These are phyloP conservation scores for Colletotrichum musicola DNA, from an alignment of 2,329 filamentous ascomycete genomes.

Conservation along the genomic window DNA sequence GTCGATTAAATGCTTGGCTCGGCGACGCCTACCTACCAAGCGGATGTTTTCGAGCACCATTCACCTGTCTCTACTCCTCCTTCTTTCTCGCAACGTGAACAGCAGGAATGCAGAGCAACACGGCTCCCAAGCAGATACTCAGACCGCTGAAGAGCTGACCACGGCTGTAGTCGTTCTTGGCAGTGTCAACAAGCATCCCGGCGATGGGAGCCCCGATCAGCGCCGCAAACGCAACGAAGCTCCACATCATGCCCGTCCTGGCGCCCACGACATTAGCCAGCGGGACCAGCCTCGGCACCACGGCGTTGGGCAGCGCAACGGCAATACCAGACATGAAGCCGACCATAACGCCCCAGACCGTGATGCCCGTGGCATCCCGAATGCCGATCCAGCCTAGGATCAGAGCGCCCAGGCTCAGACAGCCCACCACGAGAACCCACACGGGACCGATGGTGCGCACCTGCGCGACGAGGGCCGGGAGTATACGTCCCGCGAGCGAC, in stretches of 20 bases:
- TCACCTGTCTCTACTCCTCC: neutral
- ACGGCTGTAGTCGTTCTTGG: neutral
- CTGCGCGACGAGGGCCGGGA: constrained; percentile 20
- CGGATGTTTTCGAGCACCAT: too few species aligned
- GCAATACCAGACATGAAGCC: constrained; percentile 24
- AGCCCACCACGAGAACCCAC: neutral
- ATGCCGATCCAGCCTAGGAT: constrained; percentile 6
- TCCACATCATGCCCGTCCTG: constrained; percentile 23
- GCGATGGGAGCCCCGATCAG: constrained; percentile 24
- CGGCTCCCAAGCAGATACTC: neutral
- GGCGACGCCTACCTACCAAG: too few species aligned
- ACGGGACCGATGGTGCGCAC: constrained; percentile 16
- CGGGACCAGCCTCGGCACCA: constrained; percentile 3
- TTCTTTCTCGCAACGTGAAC: neutral
- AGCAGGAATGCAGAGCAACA: neutral
- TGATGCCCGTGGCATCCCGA: constrained; percentile 14
- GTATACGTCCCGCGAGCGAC: constrained; percentile 21
- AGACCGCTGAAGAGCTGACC: neutral
- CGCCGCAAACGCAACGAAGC: constrained; percentile 5
- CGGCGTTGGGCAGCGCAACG: constrained; percentile 19
- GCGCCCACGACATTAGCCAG: constrained; percentile 14
- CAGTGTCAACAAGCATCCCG: neutral
- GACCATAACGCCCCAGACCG: constrained; percentile 16
- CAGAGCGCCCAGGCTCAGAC: constrained; percentile 2
- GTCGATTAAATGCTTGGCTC: too few species aligned